Percentiles rank a stretch among this genome's conserved stretches.
These are phyloP conservation scores for Aaosphaeria pasadenensis DNA, from an alignment of 2,329 filamentous ascomycete species.

Conservation along the genomic window DNA sequence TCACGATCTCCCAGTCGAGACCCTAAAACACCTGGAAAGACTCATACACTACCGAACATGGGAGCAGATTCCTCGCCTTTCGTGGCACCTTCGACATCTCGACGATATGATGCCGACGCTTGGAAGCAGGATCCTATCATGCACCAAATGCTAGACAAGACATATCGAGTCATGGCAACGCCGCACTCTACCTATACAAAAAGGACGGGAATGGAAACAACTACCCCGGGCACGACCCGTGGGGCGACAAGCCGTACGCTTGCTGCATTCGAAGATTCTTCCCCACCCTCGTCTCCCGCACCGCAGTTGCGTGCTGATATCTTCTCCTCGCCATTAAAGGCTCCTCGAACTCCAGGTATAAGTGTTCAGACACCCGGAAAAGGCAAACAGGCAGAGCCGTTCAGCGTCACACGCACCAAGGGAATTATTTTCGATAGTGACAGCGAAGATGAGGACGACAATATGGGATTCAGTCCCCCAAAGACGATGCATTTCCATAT, in stretches of 20 bases:
- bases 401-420: constrained; percentile 50
- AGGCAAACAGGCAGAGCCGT: constrained; percentile 17
- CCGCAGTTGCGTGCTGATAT: constrained; percentile 82
- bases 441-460: constrained; percentile 59
- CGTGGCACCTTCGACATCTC: constrained; percentile 40
- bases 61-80: constrained; percentile 51
- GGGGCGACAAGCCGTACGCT: constrained; percentile 21
- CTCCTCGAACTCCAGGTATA: constrained; percentile 71
- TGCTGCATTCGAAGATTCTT: constrained; percentile 41
- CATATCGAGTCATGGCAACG: constrained; percentile 89
- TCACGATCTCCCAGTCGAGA: constrained; percentile 25
- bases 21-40: constrained; percentile 36
- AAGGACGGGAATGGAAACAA: constrained; percentile 39
- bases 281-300: constrained; percentile 57
- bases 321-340: constrained; percentile 72
- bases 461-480: constrained; percentile 72
- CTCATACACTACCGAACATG: constrained; percentile 39
- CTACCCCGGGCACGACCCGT: constrained; percentile 36
- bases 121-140: constrained; percentile 70
- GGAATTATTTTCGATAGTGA: constrained; percentile 66
- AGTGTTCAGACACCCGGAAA: constrained; percentile 73
- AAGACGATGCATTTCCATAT: constrained; percentile 89
- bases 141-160: constrained; percentile 92
- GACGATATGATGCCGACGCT: constrained; percentile 22
- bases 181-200: constrained; percentile 67